A percentile compares a stretch with the other conserved stretches of the same genome.
Conservation (phyloP, 2,329 filamentous ascomycete genomes). For the Beauveria asiatica region DNA sequence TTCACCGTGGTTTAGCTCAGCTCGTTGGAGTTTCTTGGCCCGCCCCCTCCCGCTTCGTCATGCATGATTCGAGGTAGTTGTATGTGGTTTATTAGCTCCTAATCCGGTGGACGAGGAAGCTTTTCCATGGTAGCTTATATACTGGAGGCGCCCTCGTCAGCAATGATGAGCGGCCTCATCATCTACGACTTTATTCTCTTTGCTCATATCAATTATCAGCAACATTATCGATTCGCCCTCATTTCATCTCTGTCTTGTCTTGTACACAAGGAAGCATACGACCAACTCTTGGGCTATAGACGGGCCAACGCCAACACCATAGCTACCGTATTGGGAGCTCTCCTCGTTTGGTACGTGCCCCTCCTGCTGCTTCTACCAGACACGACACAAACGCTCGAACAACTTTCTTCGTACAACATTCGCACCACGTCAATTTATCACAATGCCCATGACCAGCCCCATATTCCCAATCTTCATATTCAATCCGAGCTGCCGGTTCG, state of each 20-base stretch:
- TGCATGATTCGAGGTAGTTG: background rate
- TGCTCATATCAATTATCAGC: background rate
- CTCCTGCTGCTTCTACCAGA: background rate
- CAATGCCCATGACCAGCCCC: background rate
- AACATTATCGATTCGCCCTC: background rate
- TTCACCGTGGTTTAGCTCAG: background rate
- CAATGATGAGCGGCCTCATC: background rate
- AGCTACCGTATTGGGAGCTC: background rate
- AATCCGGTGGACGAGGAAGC: background rate
- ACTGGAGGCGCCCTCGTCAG: background rate
- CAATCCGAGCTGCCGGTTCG: background rate
- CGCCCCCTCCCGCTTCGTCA: background rate
- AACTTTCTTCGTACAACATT: background rate
- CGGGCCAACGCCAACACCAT: background rate
- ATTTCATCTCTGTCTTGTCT: background rate
- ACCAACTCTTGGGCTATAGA: background rate
- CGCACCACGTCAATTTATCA: background rate
- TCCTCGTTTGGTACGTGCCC: background rate
- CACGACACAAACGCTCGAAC: background rate
- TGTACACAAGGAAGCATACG: background rate
- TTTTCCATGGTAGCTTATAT: background rate
- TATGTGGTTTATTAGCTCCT: background rate
- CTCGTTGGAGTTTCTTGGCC: background rate
- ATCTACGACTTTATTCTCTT: background rate
- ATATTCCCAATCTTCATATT: background rate